These are phyloP conservation scores for Sporothrix inflata DNA, from an alignment of 2,329 filamentous ascomycete species.

Conservation along the genomic window DNA sequence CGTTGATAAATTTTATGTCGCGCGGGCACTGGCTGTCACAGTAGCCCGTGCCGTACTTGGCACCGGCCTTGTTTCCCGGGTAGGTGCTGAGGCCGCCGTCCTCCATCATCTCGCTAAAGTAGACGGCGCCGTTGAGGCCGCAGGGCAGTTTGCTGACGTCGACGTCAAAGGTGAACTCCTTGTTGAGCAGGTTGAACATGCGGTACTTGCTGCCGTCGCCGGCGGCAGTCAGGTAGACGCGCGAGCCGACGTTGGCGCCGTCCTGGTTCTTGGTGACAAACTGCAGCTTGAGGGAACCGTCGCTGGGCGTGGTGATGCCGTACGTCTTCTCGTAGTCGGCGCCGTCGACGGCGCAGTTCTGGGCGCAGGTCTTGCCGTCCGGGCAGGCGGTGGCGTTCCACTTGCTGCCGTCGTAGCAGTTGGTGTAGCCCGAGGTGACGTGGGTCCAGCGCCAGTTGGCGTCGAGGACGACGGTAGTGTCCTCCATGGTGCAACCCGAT, in stretches of 20 bases:
- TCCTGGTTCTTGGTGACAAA: conserved; percentile 48
- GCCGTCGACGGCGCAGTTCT: conserved; percentile 59
- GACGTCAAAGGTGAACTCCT: conserved; percentile 68
- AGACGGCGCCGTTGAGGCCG: conserved; percentile 62
- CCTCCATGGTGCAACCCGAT: conserved; percentile 51
- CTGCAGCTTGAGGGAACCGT: conserved; percentile 50
- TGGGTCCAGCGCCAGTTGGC: conserved; percentile 64
- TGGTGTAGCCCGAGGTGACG: conserved; percentile 48
- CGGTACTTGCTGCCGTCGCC: conserved; percentile 38
- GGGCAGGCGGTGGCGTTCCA: conserved; percentile 54
- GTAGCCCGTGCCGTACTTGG: conserved; percentile 59
- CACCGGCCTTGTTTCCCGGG: conserved; percentile 49
- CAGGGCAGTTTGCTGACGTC: conserved; percentile 63
- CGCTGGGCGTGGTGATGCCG: conserved; percentile 54
- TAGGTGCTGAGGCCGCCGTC: conserved; percentile 53
- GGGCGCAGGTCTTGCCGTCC: conserved; percentile 53
- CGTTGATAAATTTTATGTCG: conserved; percentile 52
- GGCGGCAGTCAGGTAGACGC: conserved; percentile 41
- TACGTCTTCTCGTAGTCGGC: conserved; percentile 57
- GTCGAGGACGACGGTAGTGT: conserved; percentile 56
- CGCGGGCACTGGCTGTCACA: conserved; percentile 52
- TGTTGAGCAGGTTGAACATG: conserved; percentile 60
- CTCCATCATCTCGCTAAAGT: conserved; percentile 53
- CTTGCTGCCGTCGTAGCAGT: conserved; percentile 54
- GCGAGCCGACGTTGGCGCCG: conserved; percentile 45